phyloP scores from a whole-genome alignment of 495 filamentous ascomycete species.

The Aspergillus mulundensis region DNA sequence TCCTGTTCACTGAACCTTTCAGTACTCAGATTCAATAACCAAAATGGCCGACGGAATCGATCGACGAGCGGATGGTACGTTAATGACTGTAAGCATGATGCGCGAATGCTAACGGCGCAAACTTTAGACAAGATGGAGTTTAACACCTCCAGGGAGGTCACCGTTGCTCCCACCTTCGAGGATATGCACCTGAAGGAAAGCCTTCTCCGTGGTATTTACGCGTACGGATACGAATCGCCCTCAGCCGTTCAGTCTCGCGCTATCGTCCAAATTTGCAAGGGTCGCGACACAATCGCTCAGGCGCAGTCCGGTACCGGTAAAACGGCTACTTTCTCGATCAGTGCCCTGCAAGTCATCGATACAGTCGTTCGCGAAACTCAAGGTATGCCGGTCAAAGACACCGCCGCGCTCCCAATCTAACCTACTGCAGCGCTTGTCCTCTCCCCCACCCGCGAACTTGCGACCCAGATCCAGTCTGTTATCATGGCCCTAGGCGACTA shows the following conservation, averaged over 20 bases:
- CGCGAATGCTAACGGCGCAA: conserved; percentile 27
- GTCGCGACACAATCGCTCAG: conserved; percentile 96
- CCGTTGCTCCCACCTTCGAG: conserved; percentile 70
- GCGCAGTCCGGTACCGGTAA: conserved; percentile 99
- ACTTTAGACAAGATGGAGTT: conserved; percentile 90
- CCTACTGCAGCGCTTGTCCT: conserved; percentile 70
- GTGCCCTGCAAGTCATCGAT: conserved; percentile 91
- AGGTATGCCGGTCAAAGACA: conserved; percentile 34
- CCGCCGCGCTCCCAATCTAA: conserved; percentile 7
- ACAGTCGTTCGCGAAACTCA: conserved; percentile 81
- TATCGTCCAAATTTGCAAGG: conserved; percentile 98
- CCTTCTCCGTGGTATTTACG: conserved; percentile 94
- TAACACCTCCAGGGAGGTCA: conserved; percentile 94
- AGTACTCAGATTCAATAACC: no score
- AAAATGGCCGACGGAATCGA: conserved; percentile 94
- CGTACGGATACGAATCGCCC: conserved; percentile 95
- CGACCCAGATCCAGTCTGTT: conserved; percentile 96
- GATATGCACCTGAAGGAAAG: conserved; percentile 91
- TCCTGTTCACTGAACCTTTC: no score
- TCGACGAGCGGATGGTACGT: conserved; percentile 73
- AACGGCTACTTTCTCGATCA: conserved; percentile 98
- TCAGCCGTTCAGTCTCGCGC: conserved; percentile 96
- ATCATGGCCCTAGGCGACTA: conserved; percentile 97
- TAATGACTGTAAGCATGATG: background rate
- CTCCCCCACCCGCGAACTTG: conserved; percentile 96